Evolutionary conservation across 1,284 basidiomycete genomes (phyloP).

Genomic region (Ceratobasidium theobromae): DNA sequence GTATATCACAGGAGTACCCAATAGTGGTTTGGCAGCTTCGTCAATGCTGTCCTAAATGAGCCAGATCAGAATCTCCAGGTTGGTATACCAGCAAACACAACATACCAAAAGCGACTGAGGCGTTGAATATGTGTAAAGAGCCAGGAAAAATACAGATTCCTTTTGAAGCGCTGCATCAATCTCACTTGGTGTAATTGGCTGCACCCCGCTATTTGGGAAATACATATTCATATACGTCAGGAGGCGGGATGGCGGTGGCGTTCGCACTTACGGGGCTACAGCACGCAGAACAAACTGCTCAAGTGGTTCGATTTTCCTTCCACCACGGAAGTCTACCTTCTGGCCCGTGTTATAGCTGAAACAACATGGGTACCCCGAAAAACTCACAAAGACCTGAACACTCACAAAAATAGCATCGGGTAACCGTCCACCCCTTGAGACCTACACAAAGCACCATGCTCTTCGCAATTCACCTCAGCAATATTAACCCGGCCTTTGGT

Average conservation of each 20-base stretch:
- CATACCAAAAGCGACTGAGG: slow-evolving; percentile 44
- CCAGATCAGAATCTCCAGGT: not conserved
- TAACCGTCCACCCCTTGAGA: slow-evolving; percentile 70
- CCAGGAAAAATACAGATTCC: slow-evolving; percentile 70
- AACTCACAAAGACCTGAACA: slow-evolving; percentile 37
- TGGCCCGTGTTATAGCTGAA: slow-evolving; percentile 47
- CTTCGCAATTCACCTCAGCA: slow-evolving; percentile 86
- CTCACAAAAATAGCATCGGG: slow-evolving; percentile 75
- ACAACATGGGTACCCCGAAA: slow-evolving; percentile 38
- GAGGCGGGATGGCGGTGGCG: slow-evolving; percentile 4
- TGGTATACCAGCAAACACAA: not conserved
- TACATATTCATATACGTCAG: not conserved
- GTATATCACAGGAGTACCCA: slow-evolving; percentile 71
- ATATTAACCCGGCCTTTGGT: slow-evolving; percentile 72
- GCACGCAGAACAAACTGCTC: slow-evolving; percentile 72
- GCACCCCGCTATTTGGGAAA: slow-evolving; percentile 47
- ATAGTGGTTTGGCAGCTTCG: slow-evolving; percentile 56
- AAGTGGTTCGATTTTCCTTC: slow-evolving; percentile 67
- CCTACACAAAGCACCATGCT: slow-evolving; percentile 63
- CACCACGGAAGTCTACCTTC: slow-evolving; percentile 69
- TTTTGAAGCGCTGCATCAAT: slow-evolving; percentile 55
- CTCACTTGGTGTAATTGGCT: slow-evolving; percentile 49
- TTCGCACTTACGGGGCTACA: slow-evolving; percentile 55
- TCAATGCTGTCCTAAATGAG: slow-evolving; percentile 49
- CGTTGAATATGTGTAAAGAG: slow-evolving; percentile 58